Evolutionary conservation across 495 filamentous ascomycete genomes (phyloP).

Genomic region (Penicillium arizonense): DNA sequence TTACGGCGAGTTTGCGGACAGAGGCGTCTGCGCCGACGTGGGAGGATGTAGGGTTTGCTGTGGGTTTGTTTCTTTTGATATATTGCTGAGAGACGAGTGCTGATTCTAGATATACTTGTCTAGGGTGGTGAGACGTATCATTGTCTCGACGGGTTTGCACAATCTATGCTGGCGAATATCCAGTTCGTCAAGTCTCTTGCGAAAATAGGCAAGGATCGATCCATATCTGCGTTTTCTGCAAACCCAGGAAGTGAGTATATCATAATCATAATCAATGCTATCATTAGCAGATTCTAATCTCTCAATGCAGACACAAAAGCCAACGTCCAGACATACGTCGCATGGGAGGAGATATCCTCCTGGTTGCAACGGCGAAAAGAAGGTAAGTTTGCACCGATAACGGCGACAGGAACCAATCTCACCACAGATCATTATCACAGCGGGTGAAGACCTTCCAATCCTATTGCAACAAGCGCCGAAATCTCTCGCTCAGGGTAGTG

Average conservation of each 20-base stretch:
- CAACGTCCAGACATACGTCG: constrained; percentile 16
- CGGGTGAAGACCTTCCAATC: constrained; percentile 18
- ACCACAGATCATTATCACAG: constrained; percentile 5
- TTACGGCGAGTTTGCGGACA: constrained; percentile 19
- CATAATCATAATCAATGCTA: neutral
- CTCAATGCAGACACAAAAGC: constrained; percentile 18
- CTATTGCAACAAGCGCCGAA: constrained; percentile 21
- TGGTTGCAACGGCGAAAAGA: constrained; percentile 24
- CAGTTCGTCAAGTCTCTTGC: constrained; percentile 23
- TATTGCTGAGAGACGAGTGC: neutral
- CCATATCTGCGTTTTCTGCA: constrained; percentile 19
- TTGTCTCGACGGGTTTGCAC: constrained; percentile 21
- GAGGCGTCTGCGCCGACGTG: constrained; percentile 18
- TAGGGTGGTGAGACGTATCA: constrained; percentile 23
- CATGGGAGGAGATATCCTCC: constrained; percentile 16
- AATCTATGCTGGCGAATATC: constrained; percentile 30
- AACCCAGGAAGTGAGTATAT: constrained; percentile 24
- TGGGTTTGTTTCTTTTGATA: constrained; percentile 1
- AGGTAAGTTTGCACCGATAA: constrained; percentile 4
- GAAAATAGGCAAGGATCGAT: constrained; percentile 1
- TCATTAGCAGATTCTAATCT: neutral
- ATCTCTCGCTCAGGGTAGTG: constrained; percentile 19
- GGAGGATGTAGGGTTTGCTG: constrained; percentile 21
- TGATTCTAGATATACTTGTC: neutral
- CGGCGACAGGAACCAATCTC: neutral